These are phyloP conservation scores for Colletotrichum limetticola DNA, from an alignment of 2,329 filamentous ascomycete species.

Conservation along the genomic window DNA sequence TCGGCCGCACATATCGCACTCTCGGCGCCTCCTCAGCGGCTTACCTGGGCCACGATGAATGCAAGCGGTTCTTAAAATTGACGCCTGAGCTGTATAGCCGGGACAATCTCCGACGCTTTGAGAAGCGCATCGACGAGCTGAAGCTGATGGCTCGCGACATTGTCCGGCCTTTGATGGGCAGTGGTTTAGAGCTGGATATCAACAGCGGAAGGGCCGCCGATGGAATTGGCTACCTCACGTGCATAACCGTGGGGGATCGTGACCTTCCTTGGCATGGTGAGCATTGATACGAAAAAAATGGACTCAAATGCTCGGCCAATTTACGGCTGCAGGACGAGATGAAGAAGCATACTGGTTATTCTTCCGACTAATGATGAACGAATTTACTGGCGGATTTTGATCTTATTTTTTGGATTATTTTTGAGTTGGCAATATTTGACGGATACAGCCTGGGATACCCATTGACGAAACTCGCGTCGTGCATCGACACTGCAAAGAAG, in stretches of 20 bases:
- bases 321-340: background rate
- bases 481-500: background rate
- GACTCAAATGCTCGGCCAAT: background rate
- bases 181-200: conserved; percentile 83
- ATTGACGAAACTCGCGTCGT: background rate
- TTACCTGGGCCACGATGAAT: conserved; percentile 86
- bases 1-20: conserved; percentile 81
- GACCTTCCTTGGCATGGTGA: conserved; percentile 62
- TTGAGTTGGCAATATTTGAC: background rate
- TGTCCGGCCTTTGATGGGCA: conserved; percentile 87
- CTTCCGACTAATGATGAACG: conserved; percentile 25
- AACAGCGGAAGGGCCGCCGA: conserved; percentile 55
- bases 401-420: background rate
- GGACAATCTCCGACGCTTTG: conserved; percentile 87
- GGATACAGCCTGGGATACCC: conserved; percentile 22
- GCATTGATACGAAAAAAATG: background rate
- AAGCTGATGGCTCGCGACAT: conserved; percentile 84
- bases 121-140: conserved; percentile 87
- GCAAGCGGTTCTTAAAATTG: conserved; percentile 89
- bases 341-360: conserved; percentile 8
- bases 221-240: conserved; percentile 61
- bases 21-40: conserved; percentile 72
- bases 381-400: conserved; percentile 3
- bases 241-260: conserved; percentile 58
- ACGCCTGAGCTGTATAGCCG: conserved; percentile 84